Percentiles rank a stretch among this genome's conserved stretches.
phyloP scores from a whole-genome alignment of 1,139 yeast species.

The Saccharomyces uvarum region DNA sequence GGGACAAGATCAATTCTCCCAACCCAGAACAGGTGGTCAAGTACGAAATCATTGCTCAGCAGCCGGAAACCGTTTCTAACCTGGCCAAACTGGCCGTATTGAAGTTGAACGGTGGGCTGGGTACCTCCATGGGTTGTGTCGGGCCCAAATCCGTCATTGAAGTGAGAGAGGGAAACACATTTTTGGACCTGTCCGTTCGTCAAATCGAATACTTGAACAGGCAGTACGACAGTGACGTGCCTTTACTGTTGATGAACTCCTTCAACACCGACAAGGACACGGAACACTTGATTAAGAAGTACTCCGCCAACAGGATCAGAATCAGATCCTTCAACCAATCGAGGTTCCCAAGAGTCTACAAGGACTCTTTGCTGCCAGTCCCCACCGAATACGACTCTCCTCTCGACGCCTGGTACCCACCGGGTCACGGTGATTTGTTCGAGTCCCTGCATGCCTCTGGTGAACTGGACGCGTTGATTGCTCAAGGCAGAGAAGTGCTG shows the following conservation, averaged over 20 bases:
- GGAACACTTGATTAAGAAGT: conserved; percentile 88
- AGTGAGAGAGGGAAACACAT: conserved; percentile 96
- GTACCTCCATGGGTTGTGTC: conserved; percentile 99
- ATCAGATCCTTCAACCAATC: conserved; percentile 96
- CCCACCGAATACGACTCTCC: conserved; percentile 71
- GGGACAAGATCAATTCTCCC: conserved; percentile 96
- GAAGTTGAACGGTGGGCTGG: conserved; percentile 95
- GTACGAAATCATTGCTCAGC: conserved; percentile 44
- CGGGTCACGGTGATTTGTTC: conserved; percentile 97
- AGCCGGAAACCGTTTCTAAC: conserved; percentile 37
- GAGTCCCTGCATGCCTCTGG: conserved; percentile 87
- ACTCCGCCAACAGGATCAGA: conserved; percentile 92
- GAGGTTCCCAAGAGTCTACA: conserved; percentile 88
- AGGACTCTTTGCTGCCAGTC: conserved; percentile 90
- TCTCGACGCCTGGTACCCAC: conserved; percentile 92
- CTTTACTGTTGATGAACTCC: conserved; percentile 93
- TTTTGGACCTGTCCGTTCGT: conserved; percentile 88
- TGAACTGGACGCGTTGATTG: conserved; percentile 80
- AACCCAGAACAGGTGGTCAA: conserved; percentile 79
- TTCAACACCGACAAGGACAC: conserved; percentile 97
- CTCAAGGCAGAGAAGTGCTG: conserved; percentile 88
- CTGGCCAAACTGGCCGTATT: conserved; percentile 85
- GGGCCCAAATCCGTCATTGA: conserved; percentile 98
- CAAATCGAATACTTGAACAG: conserved; percentile 95
- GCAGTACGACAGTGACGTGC: conserved; percentile 86